Evolutionary conservation across 768 basidiomycete genomes (phyloP).

Genomic region (Ramaria sp.): DNA sequence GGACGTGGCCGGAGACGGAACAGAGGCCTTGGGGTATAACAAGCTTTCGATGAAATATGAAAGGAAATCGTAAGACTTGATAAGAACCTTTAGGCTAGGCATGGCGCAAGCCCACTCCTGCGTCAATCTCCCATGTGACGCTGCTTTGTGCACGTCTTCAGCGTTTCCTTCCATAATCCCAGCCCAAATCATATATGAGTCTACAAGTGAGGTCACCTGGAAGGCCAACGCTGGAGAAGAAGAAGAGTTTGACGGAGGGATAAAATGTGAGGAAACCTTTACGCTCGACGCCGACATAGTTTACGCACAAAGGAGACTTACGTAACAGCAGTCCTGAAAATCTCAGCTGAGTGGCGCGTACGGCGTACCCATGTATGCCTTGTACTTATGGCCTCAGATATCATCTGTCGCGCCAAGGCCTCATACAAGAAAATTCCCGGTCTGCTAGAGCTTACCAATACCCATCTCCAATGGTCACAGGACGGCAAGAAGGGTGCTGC

Average conservation of each 20-base stretch:
- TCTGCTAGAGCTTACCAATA: slow-evolving; percentile 61
- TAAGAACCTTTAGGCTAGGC: slow-evolving; percentile 39
- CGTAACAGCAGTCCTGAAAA: neutral
- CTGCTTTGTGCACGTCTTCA: slow-evolving; percentile 36
- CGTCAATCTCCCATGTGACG: slow-evolving; percentile 45
- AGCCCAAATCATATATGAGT: slow-evolving; percentile 78
- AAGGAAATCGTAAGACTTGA: slow-evolving; percentile 8
- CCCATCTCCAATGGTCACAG: slow-evolving; percentile 71
- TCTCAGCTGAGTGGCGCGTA: neutral
- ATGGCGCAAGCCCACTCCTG: slow-evolving; percentile 80
- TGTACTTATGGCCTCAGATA: slow-evolving; percentile 6
- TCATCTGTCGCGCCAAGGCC: slow-evolving; percentile 59
- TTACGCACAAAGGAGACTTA: neutral
- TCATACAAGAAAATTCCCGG: slow-evolving; percentile 79
- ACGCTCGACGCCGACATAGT: neutral
- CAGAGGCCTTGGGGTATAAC: slow-evolving; percentile 2
- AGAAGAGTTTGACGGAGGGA: neutral
- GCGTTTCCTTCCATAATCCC: slow-evolving; percentile 43
- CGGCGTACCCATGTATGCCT: slow-evolving; percentile 5
- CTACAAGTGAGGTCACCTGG: slow-evolving; percentile 55
- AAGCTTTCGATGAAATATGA: neutral
- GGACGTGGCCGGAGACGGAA: slow-evolving; percentile 41
- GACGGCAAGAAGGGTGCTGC: slow-evolving; percentile 55
- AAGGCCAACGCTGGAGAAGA: slow-evolving; percentile 43
- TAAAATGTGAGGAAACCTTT: neutral